Evolutionary conservation across 148 eudicot species (phyloP), one percentile per base, ranked within the genome.

Genomic region (Drosera capensis): DNA sequence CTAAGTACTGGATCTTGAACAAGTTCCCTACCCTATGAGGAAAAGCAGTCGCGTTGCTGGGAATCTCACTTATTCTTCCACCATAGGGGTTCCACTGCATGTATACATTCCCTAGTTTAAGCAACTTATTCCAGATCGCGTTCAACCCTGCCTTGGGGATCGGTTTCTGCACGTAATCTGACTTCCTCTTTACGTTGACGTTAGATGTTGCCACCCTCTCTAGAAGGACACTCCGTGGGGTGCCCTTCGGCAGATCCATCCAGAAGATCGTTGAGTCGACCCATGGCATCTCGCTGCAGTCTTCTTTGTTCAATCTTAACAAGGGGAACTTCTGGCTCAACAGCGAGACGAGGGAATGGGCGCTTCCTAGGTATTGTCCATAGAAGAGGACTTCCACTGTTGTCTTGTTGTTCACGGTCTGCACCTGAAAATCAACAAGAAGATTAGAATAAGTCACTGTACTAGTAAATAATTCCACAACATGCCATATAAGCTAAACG

Each of bases 201-300:
- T 26, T 2, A 4, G 36, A 6, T 6, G 25, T 18, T 3, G 1
- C 9, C 14, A 34, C 14, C 14, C 38, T 34, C 38, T 34, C n/a
- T 2, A 34, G 38, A 2, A 34, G 38, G 9, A 11, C 14, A 2
- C 3, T 11, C 14, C 3, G 5, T 11, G 38, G 38, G n/a, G 38
- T 34, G 14, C 38, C 38, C 38, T 34, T 34, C 19, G 55, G 51
- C 3, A 36, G 5, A 23, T 22, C 29, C 2, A 24, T 37, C 56
- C 55, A 71, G 24, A 16, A 66, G 14, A 54, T 43, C 2, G 50
- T 53, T 2, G 68, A 40, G 9, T 58, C 43, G 15, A 66, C 25
- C 71, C 71, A 71, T 28, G 58, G 61, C 62, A 62, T 66, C 51
- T 62, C 66, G 2, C 43, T 25, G 25, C 65, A 58, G 14, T 66